Evolutionary conservation across 2,329 filamentous ascomycete genomes (phyloP), one percentile per base, ranked within the genome.

Genomic region (Scedosporium dehoogii): DNA sequence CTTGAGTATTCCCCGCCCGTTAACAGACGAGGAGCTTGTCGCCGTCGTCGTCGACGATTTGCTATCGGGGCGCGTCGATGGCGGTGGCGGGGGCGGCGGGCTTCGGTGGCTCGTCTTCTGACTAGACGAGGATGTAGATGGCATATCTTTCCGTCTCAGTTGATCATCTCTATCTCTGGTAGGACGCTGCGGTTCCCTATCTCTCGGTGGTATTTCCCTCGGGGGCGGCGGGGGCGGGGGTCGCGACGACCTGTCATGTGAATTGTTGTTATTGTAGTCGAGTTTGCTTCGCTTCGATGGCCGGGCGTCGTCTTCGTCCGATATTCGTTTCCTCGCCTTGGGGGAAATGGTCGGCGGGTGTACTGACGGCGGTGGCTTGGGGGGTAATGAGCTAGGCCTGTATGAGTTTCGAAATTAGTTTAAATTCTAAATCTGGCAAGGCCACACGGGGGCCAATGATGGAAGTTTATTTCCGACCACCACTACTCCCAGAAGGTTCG

Each of bases 1-100:
- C 64, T 75, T 77, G 4, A 75, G 65, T 18, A 70, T 65, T 58
- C 69, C 66, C 41, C 72, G 72, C n/a, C 75, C 75, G 63, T 76
- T 78, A 3, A 38, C 44, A n/a, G 73, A 70, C 3, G 72, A 70
- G 5, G 70, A 66, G 70, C 21, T 65, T 68, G 33, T 66, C 66
- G 23, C 75, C 74, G 58, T 76, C 74, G 58, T 76, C 74, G 65
- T 73, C 71, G 58, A 69, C 64, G 27, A 66, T 67, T 65, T 69
- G 70, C 60, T 67, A 66, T 60, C 71, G n/a, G 51, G n/a, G 18
- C 51, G 51, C 33, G 33, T 9, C 7, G 29, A 7, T 1, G 29
- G 29, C 1, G 29, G 29, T 3, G 33, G 33, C 7, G 29, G 29
- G 1, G 29, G 29, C 1, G 29, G 29, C 2, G 48, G 48, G 21